A percentile compares a stretch with the other conserved stretches of the same genome.
Evolutionary conservation across 495 filamentous ascomycete genomes (phyloP).

Genomic region (Bacidia gigantensis): DNA sequence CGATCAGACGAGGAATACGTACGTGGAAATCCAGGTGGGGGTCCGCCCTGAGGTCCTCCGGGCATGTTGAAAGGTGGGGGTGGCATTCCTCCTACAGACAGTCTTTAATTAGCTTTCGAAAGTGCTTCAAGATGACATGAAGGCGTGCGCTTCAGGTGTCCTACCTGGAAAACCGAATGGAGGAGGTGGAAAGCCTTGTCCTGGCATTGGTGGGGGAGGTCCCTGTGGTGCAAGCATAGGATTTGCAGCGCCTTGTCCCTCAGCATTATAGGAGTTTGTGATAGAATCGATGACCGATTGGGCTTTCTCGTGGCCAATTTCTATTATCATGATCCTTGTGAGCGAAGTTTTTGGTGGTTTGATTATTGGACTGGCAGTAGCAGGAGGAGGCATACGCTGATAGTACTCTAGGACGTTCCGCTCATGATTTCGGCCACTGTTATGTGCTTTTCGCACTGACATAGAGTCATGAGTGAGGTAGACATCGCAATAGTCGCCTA

Average conservation of each 20-base stretch:
- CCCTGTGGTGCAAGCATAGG: constrained; percentile 54
- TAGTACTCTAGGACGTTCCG: constrained; percentile 98
- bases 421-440: constrained; percentile 88
- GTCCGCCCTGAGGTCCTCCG: constrained; percentile 25
- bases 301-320: constrained; percentile 97
- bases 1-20: constrained; percentile 29
- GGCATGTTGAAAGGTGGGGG: constrained; percentile 44
- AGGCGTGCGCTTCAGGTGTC: not conserved
- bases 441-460: constrained; percentile 98
- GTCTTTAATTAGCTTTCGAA: not conserved
- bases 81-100: constrained; percentile 14
- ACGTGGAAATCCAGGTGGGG: constrained; percentile 21
- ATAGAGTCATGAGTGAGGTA: constrained; percentile 99
- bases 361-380: not conserved
- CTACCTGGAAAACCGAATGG: constrained; percentile 46
- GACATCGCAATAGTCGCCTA: constrained; percentile 99
- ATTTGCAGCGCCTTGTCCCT: constrained; percentile 73
- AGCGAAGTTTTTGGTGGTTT: not conserved
- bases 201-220: constrained; percentile 19
- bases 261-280: constrained; percentile 84
- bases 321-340: constrained; percentile 30
- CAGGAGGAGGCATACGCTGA: constrained; percentile 51
- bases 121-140: too few relatives aligned
- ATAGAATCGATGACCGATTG: constrained; percentile 97
- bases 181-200: constrained; percentile 28